These are phyloP conservation scores for Neophaeococcomyces mojaviensis DNA, from an alignment of 2,329 filamentous ascomycete genomes.

Conservation along the genomic window DNA sequence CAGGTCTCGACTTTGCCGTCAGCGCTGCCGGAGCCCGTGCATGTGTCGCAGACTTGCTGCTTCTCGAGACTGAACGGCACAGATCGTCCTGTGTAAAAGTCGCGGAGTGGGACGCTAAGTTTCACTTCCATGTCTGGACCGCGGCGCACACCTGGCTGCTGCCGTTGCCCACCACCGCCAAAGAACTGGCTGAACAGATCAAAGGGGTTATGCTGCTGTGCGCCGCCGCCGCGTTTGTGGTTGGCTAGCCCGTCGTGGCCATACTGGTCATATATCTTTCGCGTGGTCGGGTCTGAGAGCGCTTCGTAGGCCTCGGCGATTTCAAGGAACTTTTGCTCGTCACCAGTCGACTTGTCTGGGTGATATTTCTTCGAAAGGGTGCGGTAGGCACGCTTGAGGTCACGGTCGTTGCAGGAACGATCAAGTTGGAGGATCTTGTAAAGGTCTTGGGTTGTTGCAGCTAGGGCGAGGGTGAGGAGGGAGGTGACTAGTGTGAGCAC, in stretches of 20 bases:
- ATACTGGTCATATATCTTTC: constrained; percentile 87
- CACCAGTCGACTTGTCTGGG: constrained; percentile 89
- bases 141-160: constrained; percentile 31
- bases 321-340: constrained; percentile 85
- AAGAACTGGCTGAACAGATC: constrained; percentile 97
- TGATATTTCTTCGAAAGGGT: constrained; percentile 91
- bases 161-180: constrained; percentile 71
- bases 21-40: constrained; percentile 74
- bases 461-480: constrained; percentile 15
- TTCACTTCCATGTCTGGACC: constrained; percentile 87
- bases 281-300: constrained; percentile 68
- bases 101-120: constrained; percentile 68
- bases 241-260: constrained; percentile 86
- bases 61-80: constrained; percentile 88
- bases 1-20: constrained; percentile 82
- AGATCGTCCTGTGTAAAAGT: constrained; percentile 86
- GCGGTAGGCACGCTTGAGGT: constrained; percentile 91
- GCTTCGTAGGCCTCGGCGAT: constrained; percentile 94
- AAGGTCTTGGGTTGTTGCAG: constrained; percentile 33
- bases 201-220: constrained; percentile 72
- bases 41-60: constrained; percentile 88
- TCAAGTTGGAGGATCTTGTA: constrained; percentile 71
- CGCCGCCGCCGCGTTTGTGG: constrained; percentile 62
- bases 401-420: constrained; percentile 70
- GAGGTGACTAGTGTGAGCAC: constrained; percentile 19